Conservation (phyloP, 164 flowering plant species). For the Liquidambar formosana region DNA sequence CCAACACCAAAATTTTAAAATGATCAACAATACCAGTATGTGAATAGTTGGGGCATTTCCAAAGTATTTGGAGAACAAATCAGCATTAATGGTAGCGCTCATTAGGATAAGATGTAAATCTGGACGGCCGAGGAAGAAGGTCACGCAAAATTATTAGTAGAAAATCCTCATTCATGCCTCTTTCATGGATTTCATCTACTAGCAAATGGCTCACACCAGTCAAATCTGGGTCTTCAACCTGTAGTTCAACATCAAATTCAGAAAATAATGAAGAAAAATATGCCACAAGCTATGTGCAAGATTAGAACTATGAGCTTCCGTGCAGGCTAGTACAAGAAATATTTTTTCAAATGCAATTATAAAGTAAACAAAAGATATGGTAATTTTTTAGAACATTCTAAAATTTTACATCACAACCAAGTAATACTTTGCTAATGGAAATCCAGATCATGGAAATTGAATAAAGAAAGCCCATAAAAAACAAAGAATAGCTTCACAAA, state of each 20-base stretch:
- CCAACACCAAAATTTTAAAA: not conserved
- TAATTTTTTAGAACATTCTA: not conserved
- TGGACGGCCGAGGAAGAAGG: constrained; percentile 89
- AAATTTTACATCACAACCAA: constrained; percentile 3
- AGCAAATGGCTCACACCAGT: constrained; percentile 85
- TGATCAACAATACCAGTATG: constrained; percentile 59
- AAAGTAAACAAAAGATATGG: not conserved
- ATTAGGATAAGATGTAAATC: constrained; percentile 85
- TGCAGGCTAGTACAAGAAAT: not conserved
- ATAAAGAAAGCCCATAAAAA: no score
- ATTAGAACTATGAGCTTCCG: not conserved
- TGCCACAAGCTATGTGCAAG: not conserved
- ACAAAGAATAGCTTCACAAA: no score
- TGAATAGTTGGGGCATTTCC: constrained; percentile 87
- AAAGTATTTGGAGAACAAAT: constrained; percentile 86
- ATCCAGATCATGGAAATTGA: not conserved
- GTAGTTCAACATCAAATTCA: constrained; percentile 23
- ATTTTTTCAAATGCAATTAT: not conserved
- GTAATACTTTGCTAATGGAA: not conserved
- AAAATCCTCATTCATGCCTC: constrained; percentile 99
- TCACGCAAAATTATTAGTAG: constrained; percentile 81
- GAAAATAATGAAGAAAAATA: constrained; percentile 3
- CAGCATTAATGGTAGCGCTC: constrained; percentile 98
- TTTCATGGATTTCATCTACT: constrained; percentile 98
- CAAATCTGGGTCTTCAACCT: constrained; percentile 85